Conservation (phyloP, 1,139 yeast genomes). For the Saccharomyces pastorianus region DNA sequence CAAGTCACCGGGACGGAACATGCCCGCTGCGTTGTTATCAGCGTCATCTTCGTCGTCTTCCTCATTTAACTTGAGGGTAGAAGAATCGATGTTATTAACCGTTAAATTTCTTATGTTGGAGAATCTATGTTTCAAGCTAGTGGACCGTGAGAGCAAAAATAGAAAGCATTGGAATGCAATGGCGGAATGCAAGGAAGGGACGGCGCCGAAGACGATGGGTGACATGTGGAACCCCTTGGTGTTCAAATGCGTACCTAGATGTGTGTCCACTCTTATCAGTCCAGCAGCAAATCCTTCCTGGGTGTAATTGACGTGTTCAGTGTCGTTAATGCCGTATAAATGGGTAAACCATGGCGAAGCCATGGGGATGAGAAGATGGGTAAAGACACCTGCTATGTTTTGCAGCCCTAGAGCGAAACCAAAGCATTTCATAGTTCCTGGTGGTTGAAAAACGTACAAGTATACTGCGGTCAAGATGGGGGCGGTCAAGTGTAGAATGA, state of each 20-base stretch:
- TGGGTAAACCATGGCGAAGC: conserved; percentile 71
- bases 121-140: conserved; percentile 24
- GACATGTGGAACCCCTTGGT: conserved; percentile 57
- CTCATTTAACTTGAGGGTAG: background rate
- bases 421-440: conserved; percentile 49
- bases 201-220: conserved; percentile 65
- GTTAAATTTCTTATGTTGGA: background rate
- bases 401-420: conserved; percentile 49
- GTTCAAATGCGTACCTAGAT: conserved; percentile 54
- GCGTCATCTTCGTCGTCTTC: conserved; percentile 2
- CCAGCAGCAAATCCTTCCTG: conserved; percentile 69
- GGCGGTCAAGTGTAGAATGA: conserved; percentile 49
- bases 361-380: conserved; percentile 54
- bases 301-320: conserved; percentile 43
- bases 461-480: conserved; percentile 59
- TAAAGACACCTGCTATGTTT: conserved; percentile 50
- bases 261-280: conserved; percentile 52
- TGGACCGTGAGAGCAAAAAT: conserved; percentile 33
- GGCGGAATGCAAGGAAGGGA: conserved; percentile 60
- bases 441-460: conserved; percentile 56
- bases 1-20: background rate
- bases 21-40: background rate
- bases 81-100: background rate
- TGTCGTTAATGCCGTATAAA: conserved; percentile 46
- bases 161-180: conserved; percentile 50